A percentile compares a stretch with the other conserved stretches of the same genome.
Conservation (phyloP, 192 early-diverging fungal genomes). For the Lobulomyces angularis region DNA sequence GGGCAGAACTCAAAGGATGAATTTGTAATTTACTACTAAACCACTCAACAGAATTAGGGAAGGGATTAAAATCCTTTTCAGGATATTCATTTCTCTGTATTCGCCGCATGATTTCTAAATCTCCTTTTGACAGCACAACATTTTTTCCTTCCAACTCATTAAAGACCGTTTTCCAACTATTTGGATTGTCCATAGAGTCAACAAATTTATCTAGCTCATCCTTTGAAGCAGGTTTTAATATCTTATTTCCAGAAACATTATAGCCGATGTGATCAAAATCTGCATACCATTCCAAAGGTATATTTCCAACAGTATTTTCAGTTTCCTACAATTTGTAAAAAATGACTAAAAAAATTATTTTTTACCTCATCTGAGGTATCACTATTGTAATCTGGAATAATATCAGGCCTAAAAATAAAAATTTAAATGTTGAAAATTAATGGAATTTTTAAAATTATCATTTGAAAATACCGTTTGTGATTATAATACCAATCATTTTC, state of each 20-base stretch:
- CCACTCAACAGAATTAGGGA: constrained; percentile 82
- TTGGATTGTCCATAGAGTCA: constrained; percentile 80
- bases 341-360: not conserved
- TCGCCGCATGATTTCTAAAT: constrained; percentile 86
- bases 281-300: constrained; percentile 96
- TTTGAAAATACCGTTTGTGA: no score
- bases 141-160: constrained; percentile 71
- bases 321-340: constrained; percentile 35
- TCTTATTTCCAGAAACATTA: constrained; percentile 82
- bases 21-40: constrained; percentile 74
- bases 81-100: constrained; percentile 71
- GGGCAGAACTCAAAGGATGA: constrained; percentile 76
- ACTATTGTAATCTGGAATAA: constrained; percentile 83
- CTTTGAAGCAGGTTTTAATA: constrained; percentile 71
- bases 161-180: constrained; percentile 71
- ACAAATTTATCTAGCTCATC: constrained; percentile 94
- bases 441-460: no score
- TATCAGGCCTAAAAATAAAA: constrained; percentile 75
- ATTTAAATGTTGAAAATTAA: no score
- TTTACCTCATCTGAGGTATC: constrained; percentile 85
- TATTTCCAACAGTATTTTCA: constrained; percentile 84
- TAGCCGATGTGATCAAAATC: constrained; percentile 97
- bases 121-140: constrained; percentile 73
- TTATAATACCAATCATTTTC: constrained; percentile 31
- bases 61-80: constrained; percentile 77